Evolutionary conservation across 805 yeast genomes (phyloP).

Genomic region (Candida saitoana): DNA sequence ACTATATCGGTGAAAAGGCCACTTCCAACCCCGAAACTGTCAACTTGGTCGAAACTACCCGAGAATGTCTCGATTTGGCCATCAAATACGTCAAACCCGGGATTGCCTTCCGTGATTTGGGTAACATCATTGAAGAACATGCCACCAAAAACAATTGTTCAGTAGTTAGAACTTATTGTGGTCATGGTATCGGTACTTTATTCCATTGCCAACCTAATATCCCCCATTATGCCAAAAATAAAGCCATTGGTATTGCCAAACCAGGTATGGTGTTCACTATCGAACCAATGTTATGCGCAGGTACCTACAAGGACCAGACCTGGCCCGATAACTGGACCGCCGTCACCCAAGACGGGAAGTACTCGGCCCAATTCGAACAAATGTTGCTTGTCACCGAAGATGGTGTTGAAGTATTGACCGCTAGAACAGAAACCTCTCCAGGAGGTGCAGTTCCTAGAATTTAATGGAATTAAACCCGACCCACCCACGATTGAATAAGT

Average conservation of each 20-base stretch:
- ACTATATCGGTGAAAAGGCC: constrained; percentile 90
- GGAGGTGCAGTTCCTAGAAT: constrained; percentile 77
- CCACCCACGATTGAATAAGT: too few relatives aligned
- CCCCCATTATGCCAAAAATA: constrained; percentile 92
- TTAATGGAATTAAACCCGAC: too few relatives aligned
- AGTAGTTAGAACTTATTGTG: constrained; percentile 86
- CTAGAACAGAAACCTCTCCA: constrained; percentile 74
- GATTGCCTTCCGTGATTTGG: constrained; percentile 76
- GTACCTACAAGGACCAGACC: constrained; percentile 69
- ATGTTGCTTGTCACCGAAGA: constrained; percentile 88
- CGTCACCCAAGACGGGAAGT: constrained; percentile 81
- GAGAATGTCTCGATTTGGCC: constrained; percentile 83
- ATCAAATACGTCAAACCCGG: constrained; percentile 90
- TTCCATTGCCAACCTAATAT: constrained; percentile 92
- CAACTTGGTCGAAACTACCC: constrained; percentile 79
- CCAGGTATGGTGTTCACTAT: constrained; percentile 97
- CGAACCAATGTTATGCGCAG: constrained; percentile 94
- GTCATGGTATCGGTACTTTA: constrained; percentile 84
- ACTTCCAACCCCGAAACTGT: constrained; percentile 76
- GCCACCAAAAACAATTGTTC: constrained; percentile 76
- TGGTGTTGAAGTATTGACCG: constrained; percentile 88
- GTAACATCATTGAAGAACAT: constrained; percentile 82
- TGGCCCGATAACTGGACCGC: constrained; percentile 99
- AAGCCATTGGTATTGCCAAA: constrained; percentile 88
- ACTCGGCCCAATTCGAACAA: constrained; percentile 94